These are phyloP conservation scores for Ogataea glucozyma DNA, from an alignment of 805 yeast species.

Conservation along the genomic window DNA sequence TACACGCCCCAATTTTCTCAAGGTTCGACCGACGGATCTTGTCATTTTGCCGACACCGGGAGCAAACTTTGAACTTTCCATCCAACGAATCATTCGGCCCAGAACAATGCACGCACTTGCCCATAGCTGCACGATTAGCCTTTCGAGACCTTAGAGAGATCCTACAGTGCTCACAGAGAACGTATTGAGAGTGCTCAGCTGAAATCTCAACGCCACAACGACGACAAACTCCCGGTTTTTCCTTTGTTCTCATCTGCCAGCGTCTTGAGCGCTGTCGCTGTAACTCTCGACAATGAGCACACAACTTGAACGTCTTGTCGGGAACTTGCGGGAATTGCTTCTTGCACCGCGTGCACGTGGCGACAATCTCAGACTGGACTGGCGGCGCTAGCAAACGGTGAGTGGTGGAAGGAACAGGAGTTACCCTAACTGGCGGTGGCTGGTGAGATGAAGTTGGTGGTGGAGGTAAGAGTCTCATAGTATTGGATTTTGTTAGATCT, in stretches of 20 bases:
- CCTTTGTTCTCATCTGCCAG: constrained; percentile 64
- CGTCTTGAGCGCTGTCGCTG: constrained; percentile 63
- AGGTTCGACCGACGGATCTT: constrained; percentile 55
- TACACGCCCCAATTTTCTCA: constrained; percentile 61
- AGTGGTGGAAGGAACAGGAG: too few species aligned
- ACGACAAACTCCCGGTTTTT: constrained; percentile 62
- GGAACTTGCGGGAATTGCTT: constrained; percentile 53
- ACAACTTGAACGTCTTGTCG: constrained; percentile 52
- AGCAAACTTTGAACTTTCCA: constrained; percentile 60
- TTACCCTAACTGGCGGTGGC: too few species aligned
- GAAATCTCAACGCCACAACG: constrained; percentile 62
- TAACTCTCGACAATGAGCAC: constrained; percentile 63
- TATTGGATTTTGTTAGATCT: too few species aligned
- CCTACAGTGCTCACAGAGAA: constrained; percentile 62
- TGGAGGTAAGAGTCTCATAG: too few species aligned
- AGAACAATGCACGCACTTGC: constrained; percentile 68
- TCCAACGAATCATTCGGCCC: constrained; percentile 52
- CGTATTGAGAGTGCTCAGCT: constrained; percentile 50
- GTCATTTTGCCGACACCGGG: constrained; percentile 63
- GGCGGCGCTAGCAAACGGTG: too few species aligned
- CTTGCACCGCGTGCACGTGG: constrained; percentile 58
- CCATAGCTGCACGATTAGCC: constrained; percentile 58
- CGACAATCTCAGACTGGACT: too few species aligned
- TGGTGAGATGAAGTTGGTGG: background rate
- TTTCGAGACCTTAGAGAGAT: constrained; percentile 54